Evolutionary conservation across 2,329 filamentous ascomycete genomes (phyloP).

Genomic region (Geosmithia flava): DNA sequence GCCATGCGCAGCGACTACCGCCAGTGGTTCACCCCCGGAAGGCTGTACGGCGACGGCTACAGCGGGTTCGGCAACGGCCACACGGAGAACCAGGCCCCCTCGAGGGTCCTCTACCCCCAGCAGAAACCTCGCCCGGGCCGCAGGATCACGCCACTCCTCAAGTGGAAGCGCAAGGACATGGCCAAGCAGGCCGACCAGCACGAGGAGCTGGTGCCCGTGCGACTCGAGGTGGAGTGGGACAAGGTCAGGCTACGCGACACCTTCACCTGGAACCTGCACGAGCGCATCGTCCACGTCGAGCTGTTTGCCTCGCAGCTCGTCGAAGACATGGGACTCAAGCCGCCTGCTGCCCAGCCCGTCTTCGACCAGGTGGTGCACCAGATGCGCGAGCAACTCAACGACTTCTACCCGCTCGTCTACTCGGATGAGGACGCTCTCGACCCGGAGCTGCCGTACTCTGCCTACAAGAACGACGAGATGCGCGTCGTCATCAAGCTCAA

Average conservation of each 20-base stretch:
- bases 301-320: slow-evolving; percentile 81
- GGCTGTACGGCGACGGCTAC: slow-evolving; percentile 64
- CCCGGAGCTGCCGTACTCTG: slow-evolving; percentile 76
- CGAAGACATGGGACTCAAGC: slow-evolving; percentile 76
- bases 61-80: slow-evolving; percentile 78
- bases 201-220: slow-evolving; percentile 83
- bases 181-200: slow-evolving; percentile 77
- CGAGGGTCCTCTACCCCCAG: slow-evolving; percentile 66
- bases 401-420: slow-evolving; percentile 87
- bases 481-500: slow-evolving; percentile 90
- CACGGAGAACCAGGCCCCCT: slow-evolving; percentile 58
- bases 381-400: slow-evolving; percentile 79
- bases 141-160: slow-evolving; percentile 60
- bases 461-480: slow-evolving; percentile 99
- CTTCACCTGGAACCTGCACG: slow-evolving; percentile 96
- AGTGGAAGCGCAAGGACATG: slow-evolving; percentile 68
- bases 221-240: slow-evolving; percentile 89
- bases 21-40: slow-evolving; percentile 40
- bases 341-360: slow-evolving; percentile 53
- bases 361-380: slow-evolving; percentile 50
- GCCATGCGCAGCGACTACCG: slow-evolving; percentile 40
- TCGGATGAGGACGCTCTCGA: slow-evolving; percentile 86
- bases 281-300: slow-evolving; percentile 67
- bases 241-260: slow-evolving; percentile 94
- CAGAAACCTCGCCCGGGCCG: slow-evolving; percentile 67